Evolutionary conservation across 2,329 filamentous ascomycete species (phyloP), one percentile per base, ranked within the genome.

Genomic region (Mollisia scopiformis): DNA sequence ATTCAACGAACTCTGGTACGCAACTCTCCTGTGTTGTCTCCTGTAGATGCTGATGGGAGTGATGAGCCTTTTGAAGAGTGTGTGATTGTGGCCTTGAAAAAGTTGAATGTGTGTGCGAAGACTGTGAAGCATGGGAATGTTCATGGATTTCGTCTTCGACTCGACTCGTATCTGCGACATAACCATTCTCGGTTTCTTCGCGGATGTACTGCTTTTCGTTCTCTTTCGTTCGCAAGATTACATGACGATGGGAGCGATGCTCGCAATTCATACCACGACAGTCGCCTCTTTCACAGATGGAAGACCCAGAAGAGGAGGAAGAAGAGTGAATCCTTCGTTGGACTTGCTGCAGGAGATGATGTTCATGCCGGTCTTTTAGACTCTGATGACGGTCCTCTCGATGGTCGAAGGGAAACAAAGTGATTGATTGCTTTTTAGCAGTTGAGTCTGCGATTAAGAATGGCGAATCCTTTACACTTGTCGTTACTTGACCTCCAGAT

Each of bases 251-350:
- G 10, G 67, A 61, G 23, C 58, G 62, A 55, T 69, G 57, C 16
- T 65, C 66, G 14, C 53, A 35, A 58, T 71, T 62, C 13, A 66
- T 69, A 11, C 66, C 68, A 49, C 58, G 63, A 37, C 67, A 71
- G 46, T 28, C 51, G 8, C 56, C 43, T 33, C 65, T 65, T 13
- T 58, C 64, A 57, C 67, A 70, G 50, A 51, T 31, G 50, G 23
- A 51, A 51, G 61, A 37, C 59, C 57, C 41, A n/a, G 59, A 56
- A 39, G 41, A 65, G 25, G 21, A 58, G 43, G 39, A 54, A 28
- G 53, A 49, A 28, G 53, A 39, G 10, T 59, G 33, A 11, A 50
- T 30, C 27, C 28, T 21, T 28, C 16, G 39, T 2, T 41, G 31
- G n/a, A 50, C 27, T 21, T 52, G 57, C 43, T 64, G 50, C 13